Conservation (phyloP, 2,329 filamentous ascomycete genomes). For the Hypoxylon sp. region DNA sequence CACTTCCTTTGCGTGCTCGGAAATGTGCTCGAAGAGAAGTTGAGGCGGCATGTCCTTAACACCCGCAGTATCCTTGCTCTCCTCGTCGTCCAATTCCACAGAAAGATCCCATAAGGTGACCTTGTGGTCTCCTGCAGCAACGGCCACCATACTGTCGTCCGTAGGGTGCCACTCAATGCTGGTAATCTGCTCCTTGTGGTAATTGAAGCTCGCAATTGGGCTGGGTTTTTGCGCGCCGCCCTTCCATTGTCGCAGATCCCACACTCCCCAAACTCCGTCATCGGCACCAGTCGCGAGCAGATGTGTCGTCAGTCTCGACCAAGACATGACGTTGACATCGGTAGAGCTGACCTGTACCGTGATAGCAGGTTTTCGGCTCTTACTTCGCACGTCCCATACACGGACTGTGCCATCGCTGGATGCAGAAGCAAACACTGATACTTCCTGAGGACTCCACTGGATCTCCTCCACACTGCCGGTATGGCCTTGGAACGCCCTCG, state of each 20-base stretch:
- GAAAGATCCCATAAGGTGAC: conserved; percentile 97
- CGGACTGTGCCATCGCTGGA: conserved; percentile 95
- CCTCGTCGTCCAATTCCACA: conserved; percentile 96
- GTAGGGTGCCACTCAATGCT: conserved; percentile 97
- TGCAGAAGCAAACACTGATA: conserved; percentile 93
- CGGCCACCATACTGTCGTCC: conserved; percentile 94
- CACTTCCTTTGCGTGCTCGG: conserved; percentile 92
- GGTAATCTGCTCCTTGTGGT: conserved; percentile 97
- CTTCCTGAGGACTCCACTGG: conserved; percentile 95
- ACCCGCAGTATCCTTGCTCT: conserved; percentile 89
- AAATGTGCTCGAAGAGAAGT: conserved; percentile 95
- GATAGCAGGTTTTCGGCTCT: conserved; percentile 88
- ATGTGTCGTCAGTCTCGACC: conserved; percentile 90
- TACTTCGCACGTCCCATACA: conserved; percentile 94
- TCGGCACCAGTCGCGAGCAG: conserved; percentile 93
- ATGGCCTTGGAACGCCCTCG: conserved; percentile 86
- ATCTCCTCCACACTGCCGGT: conserved; percentile 90
- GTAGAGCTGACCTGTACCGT: conserved; percentile 85
- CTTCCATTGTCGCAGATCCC: conserved; percentile 98
- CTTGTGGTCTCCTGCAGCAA: conserved; percentile 93
- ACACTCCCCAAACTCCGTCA: conserved; percentile 93
- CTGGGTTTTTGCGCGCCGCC: conserved; percentile 74
- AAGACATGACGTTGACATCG: conserved; percentile 97
- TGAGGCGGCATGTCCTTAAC: conserved; percentile 94
- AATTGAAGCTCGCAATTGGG: conserved; percentile 92